Base-by-base conservation (phyloP, 1,139 yeast species). In the Candida pseudocylindracea region DNA sequence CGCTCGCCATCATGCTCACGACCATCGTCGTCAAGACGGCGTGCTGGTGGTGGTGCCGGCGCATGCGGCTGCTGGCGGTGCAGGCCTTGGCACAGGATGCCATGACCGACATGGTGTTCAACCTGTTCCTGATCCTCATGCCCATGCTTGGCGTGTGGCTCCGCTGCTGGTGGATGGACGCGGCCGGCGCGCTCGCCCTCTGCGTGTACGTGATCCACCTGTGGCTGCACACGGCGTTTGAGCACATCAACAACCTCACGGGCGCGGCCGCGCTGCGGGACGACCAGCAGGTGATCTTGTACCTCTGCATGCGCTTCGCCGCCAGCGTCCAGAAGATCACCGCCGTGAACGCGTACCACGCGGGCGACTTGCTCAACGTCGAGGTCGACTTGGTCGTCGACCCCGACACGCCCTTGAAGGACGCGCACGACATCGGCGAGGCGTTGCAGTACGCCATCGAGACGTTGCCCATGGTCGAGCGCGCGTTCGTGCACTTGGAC, bases 71-170 rank as follows among this genome's bases (percentile, higher is more conserved):
- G 10, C 67, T 76, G 11, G 69, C 83, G 0, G 75, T 78, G 2
- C 76, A 69, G 45, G 92, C 92, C 0, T 53, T 78, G 35, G 81
- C 88, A 2, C 88, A 75, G 46, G 92, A 78, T 51, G 91, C 91
- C 1, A 57, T 63, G 51, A 76, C 85, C 1, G 92, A 78, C 49
- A 67, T 76, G 31, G 63, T 75, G 3, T 78, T 78, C 56, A 46
- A 46, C 49, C 45, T 63, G 1, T 74, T 76, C 30, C 75, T 88
- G 2, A 58, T 78, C 30, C 42, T 75, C 13, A 73, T 78, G 61
- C 92, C 92, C 0, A 41, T 73, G 0, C 29, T 64, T 1, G 88
- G 88, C 4, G 56, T 60, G 37, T 42, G 49, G 27, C 48, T 64
- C 28, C 47, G 60, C 26, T 45, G 63, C 12, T 72, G 83, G 76